These are phyloP conservation scores for Parsonsia alboflavescens DNA, from an alignment of 257 asterid species.

Conservation along the genomic window DNA sequence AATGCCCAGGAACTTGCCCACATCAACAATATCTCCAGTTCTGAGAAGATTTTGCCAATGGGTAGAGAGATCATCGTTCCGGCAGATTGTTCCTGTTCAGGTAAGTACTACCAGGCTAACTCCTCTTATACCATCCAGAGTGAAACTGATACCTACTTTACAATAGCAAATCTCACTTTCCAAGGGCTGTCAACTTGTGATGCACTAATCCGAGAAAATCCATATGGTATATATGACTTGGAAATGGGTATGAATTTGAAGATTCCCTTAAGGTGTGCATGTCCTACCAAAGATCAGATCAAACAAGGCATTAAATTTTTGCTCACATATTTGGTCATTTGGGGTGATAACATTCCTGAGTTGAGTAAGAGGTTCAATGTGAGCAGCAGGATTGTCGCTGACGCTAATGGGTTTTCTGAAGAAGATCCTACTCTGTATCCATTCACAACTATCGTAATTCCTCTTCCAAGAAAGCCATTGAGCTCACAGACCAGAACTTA, in stretches of 20 bases:
- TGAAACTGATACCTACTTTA: conserved; percentile 28
- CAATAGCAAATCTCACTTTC: conserved; percentile 38
- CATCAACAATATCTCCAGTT: conserved; percentile 41
- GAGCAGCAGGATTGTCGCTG: conserved; percentile 26
- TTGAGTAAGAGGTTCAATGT: conserved; percentile 40
- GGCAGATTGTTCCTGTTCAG: conserved; percentile 49
- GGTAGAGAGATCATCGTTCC: conserved; percentile 48
- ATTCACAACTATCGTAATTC: conserved; percentile 56
- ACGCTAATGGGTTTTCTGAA: conserved; percentile 45
- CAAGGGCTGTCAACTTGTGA: conserved; percentile 58
- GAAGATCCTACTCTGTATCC: conserved; percentile 36
- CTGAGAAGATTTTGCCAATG: conserved; percentile 21
- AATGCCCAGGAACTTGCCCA: conserved; percentile 30
- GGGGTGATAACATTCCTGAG: conserved; percentile 27
- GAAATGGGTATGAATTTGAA: conserved; percentile 26
- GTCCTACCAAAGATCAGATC: conserved; percentile 48
- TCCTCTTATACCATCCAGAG: conserved; percentile 32
- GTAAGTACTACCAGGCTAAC: conserved; percentile 54
- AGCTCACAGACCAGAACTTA: conserved; percentile 23
- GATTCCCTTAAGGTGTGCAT: conserved; percentile 69
- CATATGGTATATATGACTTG: conserved; percentile 21
- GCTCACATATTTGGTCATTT: conserved; percentile 41
- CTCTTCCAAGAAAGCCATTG: conserved; percentile 36
- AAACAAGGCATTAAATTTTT: conserved; percentile 37
- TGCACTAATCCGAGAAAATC: conserved; percentile 38